Evolutionary conservation across 2,329 filamentous ascomycete species (phyloP).

Genomic region (Penicillium frequentans): DNA sequence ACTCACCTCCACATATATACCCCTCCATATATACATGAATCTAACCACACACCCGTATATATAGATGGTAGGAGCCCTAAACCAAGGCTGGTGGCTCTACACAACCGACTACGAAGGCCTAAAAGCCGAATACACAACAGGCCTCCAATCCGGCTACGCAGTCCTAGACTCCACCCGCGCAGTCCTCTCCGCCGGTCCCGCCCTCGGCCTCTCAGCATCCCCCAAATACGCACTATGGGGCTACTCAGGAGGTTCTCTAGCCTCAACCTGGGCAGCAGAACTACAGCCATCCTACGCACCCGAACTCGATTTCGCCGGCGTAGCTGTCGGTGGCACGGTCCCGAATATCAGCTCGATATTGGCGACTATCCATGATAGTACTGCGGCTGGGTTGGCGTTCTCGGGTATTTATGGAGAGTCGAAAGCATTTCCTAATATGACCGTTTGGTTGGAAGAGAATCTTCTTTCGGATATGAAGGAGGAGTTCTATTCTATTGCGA

Average conservation of each 20-base stretch:
- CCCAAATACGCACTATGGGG: constrained; percentile 19
- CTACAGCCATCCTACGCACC: constrained; percentile 17
- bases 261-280: constrained; percentile 15
- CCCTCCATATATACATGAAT: no score
- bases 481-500: not conserved
- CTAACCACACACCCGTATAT: no score
- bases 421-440: constrained; percentile 23
- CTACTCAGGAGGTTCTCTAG: constrained; percentile 18
- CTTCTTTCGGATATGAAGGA: not conserved
- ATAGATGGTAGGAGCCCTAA: constrained; percentile 35
- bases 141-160: constrained; percentile 44
- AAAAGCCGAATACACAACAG: constrained; percentile 41
- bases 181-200: constrained; percentile 33
- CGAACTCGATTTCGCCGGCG: constrained; percentile 23
- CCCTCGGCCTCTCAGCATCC: constrained; percentile 9
- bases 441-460: constrained; percentile 8
- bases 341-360: constrained; percentile 28
- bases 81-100: constrained; percentile 48
- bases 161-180: constrained; percentile 46
- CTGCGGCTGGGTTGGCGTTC: constrained; percentile 25
- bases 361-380: constrained; percentile 22
- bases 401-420: constrained; percentile 22
- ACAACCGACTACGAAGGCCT: constrained; percentile 50
- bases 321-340: constrained; percentile 31
- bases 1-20: no score